Base-by-base conservation (phyloP, 1,284 basidiomycete species). In the Cryptococcus depauperatus region DNA sequence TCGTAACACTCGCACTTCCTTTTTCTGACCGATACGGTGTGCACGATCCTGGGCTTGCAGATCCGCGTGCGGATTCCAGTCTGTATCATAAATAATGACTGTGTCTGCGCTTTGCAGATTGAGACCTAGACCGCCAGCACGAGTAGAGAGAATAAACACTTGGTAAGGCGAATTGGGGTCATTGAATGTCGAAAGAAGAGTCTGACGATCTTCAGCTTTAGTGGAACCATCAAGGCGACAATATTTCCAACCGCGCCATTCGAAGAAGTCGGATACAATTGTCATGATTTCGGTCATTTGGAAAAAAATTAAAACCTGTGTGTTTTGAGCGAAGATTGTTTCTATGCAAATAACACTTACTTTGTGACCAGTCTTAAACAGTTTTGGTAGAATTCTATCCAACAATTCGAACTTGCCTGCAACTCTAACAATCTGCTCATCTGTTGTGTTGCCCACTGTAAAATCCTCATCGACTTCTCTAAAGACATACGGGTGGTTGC, bases 211-310 rank as follows among this genome's bases (percentile, higher is more conserved):
- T 48, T 98, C 95, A 13, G 92, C 93, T 76, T 97, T 97, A 33
- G 95, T 98, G 13, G 87, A 85, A 77, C 95, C 95, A 71, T 98
- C 95, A 21, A 99, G 77, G 58, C 95, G 89, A 43, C 97, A 82
- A 70, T 92, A 87, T 65, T 88, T 85, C 79, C 83, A 91, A 16
- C 80, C 80, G 74, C 85, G 83, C 76, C 84, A 85, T 64, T 87
- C 86, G 66, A 97, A 75, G 68, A 96, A 99, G 68, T 98, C 95
- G 66, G 95, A 91, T 80, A 98, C 93, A 68, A 98, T 96, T 58
- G 96, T 91, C 93, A 98, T 97, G 66, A 97, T 91, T 61, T 91
- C 82, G 7, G 93, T 97, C 93, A 97, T 97, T 73, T 98, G 93
- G 83, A 97, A 97, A 81, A 97, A 97, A 66, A 98, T 96, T 51